Percentiles rank a stretch among this genome's conserved stretches.
These are phyloP conservation scores for Aegle marmelos DNA, from an alignment of 345 rosid species.

Conservation along the genomic window DNA sequence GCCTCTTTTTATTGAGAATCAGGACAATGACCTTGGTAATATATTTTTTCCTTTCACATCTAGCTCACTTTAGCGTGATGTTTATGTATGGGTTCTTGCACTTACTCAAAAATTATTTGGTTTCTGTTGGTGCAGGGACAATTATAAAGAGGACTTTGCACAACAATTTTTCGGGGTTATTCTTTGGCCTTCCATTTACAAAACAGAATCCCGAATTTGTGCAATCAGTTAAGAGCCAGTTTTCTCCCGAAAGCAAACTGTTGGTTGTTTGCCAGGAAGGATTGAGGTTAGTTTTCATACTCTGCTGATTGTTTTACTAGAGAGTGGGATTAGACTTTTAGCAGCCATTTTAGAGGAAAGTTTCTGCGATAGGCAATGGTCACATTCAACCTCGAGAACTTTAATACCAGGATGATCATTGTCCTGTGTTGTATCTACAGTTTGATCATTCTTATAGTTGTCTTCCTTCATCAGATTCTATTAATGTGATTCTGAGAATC, in stretches of 20 bases:
- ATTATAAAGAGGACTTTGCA: conserved; percentile 77
- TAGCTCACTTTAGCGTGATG: background rate
- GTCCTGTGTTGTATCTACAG: background rate
- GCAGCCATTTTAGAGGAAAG: background rate
- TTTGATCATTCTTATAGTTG: background rate
- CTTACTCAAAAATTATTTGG: background rate
- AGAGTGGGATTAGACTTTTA: background rate
- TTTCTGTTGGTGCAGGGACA: conserved; percentile 52
- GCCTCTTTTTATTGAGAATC: conserved; percentile 78
- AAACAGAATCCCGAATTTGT: conserved; percentile 75
- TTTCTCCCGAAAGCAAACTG: conserved; percentile 68
- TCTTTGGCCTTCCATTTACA: conserved; percentile 84
- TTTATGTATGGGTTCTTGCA: background rate
- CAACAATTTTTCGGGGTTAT: conserved; percentile 88
- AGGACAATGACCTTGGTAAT: conserved; percentile 83
- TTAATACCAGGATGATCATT: background rate
- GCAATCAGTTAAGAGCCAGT: conserved; percentile 50
- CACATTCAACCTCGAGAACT: background rate
- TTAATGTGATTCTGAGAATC: background rate
- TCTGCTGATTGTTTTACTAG: background rate
- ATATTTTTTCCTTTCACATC: background rate
- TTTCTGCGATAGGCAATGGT: background rate
- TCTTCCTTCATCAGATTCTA: background rate
- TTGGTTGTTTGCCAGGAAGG: conserved; percentile 95
- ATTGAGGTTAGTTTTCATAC: conserved; percentile 54